Conservation (phyloP, 306 rosid genomes). For the Lathyrus sativus region DNA sequence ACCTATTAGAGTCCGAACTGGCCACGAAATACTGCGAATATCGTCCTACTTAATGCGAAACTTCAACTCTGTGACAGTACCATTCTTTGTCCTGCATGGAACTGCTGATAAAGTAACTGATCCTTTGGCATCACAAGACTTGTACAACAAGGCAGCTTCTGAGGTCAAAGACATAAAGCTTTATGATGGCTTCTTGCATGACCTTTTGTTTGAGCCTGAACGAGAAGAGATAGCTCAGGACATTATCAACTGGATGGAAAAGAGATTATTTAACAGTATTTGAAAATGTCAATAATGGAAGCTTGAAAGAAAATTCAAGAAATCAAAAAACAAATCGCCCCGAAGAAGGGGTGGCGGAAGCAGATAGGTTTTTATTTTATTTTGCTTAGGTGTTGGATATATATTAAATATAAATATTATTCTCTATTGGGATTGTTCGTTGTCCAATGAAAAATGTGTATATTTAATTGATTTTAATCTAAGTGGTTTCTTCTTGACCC, state of each 20-base stretch:
- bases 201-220: constrained; percentile 94
- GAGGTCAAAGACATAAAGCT: constrained; percentile 83
- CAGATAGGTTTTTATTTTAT: constrained; percentile 36
- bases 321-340: constrained; percentile 20
- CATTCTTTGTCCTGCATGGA: constrained; percentile 96
- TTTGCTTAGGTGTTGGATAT: constrained; percentile 23
- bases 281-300: constrained; percentile 38
- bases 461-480: neutral
- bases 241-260: constrained; percentile 89
- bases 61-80: constrained; percentile 76
- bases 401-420: neutral
- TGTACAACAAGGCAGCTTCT: constrained; percentile 79
- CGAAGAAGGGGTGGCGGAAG: constrained; percentile 35
- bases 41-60: constrained; percentile 67
- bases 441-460: neutral
- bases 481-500: neutral
- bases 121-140: constrained; percentile 87
- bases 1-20: constrained; percentile 94
- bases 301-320: neutral
- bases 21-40: constrained; percentile 87
- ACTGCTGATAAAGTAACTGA: constrained; percentile 96
- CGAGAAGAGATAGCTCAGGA: constrained; percentile 79
- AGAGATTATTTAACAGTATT: constrained; percentile 41
- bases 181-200: constrained; percentile 91
- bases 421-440: constrained; percentile 7